A percentile compares a stretch with the other conserved stretches of the same genome.
These are phyloP conservation scores for Penicillium sp. DNA, from an alignment of 2,329 filamentous ascomycete genomes.

Conservation along the genomic window DNA sequence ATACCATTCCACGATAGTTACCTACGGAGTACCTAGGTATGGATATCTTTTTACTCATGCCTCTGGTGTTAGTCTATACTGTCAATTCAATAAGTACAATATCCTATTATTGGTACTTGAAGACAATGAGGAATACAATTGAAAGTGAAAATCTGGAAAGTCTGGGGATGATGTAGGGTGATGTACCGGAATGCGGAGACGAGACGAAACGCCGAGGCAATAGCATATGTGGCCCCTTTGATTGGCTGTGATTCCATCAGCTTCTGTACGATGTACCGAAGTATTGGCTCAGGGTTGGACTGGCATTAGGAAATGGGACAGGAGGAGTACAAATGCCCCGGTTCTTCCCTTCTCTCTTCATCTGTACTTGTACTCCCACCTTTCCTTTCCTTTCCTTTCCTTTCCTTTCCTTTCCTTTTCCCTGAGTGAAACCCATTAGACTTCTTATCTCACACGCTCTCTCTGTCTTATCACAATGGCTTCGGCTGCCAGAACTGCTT, in stretches of 20 bases:
- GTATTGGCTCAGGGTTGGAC: conserved; percentile 1
- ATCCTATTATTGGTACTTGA: background rate
- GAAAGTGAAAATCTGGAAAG: background rate
- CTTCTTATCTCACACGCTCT: background rate
- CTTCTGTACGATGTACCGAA: conserved; percentile 11
- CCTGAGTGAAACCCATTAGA: conserved; percentile 3
- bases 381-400: too few species aligned
- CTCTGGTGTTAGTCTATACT: background rate
- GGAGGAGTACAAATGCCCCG: conserved; percentile 13
- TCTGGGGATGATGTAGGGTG: background rate
- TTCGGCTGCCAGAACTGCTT: conserved; percentile 44
- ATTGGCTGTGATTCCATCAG: conserved; percentile 18
- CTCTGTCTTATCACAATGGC: conserved; percentile 36
- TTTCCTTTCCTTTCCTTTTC: conserved; percentile 6
- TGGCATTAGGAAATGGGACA: background rate
- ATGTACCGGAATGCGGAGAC: conserved; percentile 15
- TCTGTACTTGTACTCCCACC: conserved; percentile 8
- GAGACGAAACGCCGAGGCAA: conserved; percentile 15
- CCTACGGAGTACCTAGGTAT: too few species aligned
- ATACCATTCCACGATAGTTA: conserved; percentile 5
- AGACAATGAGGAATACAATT: background rate
- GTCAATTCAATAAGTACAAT: background rate
- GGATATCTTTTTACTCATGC: background rate
- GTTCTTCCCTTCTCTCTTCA: conserved; percentile 13
- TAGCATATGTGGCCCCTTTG: conserved; percentile 13